Conservation (phyloP, 2,329 filamentous ascomycete genomes). For the Thelonectria discophora region DNA sequence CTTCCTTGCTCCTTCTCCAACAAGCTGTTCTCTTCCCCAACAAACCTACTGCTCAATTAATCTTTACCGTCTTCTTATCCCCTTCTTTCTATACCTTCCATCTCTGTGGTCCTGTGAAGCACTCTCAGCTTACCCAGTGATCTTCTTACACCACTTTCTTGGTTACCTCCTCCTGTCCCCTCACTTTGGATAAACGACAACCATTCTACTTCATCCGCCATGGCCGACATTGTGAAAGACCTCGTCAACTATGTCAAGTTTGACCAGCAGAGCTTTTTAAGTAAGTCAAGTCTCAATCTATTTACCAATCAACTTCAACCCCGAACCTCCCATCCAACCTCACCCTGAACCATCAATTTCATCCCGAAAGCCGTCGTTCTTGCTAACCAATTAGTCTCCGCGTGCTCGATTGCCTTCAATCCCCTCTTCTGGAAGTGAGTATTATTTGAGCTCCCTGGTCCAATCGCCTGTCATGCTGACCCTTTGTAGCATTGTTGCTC, state of each 20-base stretch:
- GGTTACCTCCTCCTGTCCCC: background rate
- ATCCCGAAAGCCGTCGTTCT: background rate
- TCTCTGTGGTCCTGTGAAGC: slow-evolving; percentile 11
- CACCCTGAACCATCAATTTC: background rate
- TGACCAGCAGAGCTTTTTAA: slow-evolving; percentile 69
- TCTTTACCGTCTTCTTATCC: slow-evolving; percentile 6
- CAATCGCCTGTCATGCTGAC: slow-evolving; percentile 45
- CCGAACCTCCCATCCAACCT: background rate
- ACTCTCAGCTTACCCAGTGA: slow-evolving; percentile 29
- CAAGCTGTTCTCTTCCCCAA: slow-evolving; percentile 16
- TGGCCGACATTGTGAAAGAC: slow-evolving; percentile 53
- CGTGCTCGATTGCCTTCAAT: slow-evolving; percentile 87
- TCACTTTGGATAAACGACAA: background rate
- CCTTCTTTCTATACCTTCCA: slow-evolving; percentile 2
- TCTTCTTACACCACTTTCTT: slow-evolving; percentile 7
- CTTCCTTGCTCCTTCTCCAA: slow-evolving; percentile 5
- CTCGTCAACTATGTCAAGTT: slow-evolving; percentile 74
- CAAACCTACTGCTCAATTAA: slow-evolving; percentile 16
- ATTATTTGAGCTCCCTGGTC: slow-evolving; percentile 12
- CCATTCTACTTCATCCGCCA: slow-evolving; percentile 37
- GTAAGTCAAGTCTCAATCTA: slow-evolving; percentile 56
- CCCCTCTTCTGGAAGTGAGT: slow-evolving; percentile 99
- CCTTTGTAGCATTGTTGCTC: slow-evolving; percentile 75
- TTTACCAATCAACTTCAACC: no score
- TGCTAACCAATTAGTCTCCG: slow-evolving; percentile 69